Evolutionary conservation across 176 grass and related monocot genomes (phyloP), one percentile per base, ranked within the genome.

Genomic region (Zoysia japonica): DNA sequence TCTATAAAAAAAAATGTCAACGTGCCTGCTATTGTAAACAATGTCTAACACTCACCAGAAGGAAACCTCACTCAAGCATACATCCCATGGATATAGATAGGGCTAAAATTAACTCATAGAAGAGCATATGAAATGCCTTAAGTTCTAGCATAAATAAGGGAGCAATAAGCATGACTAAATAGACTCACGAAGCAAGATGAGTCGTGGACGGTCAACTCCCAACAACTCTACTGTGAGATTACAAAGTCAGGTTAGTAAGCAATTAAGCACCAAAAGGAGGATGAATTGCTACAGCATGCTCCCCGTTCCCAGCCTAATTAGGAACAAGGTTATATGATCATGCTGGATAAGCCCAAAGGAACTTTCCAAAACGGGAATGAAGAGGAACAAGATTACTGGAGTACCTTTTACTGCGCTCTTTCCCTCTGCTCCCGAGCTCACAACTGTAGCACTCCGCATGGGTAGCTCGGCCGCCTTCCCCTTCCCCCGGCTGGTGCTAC

Each of bases 391-490:
- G 52, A 77, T 52, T 54, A 10, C 8, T 56, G n/a, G n/a, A n/a
- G n/a, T n/a, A 89, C 82, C 87, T 89, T 89, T 89, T 17, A 65
- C 78, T 36, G 78, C 42, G 35, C 52, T 82, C 72, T 89, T 89
- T 35, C 71, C 87, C 57, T 77, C 82, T 9, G 70, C 2, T 46
- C 77, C 86, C 38, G 53, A 42, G 61, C 5, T 65, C 28, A 70
- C 13, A 13, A 43, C 83, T 43, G 50, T 35, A 6, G 48, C 67
- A 62, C 59, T 20, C n/a, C 85, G 85, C 65, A 38, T 62, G 0
- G 66, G 78, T 53, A 51, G 83, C 62, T 91, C 85, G 2, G 68
- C 59, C 11, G 53, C 65, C 68, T 84, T 90, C 4, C 72, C 85
- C 56, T 88, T 89, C 2, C 87, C 83, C 68, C 57, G 77, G 52